These are phyloP conservation scores for Agaricales sp. DNA, from an alignment of 1,284 basidiomycete species.

Conservation along the genomic window DNA sequence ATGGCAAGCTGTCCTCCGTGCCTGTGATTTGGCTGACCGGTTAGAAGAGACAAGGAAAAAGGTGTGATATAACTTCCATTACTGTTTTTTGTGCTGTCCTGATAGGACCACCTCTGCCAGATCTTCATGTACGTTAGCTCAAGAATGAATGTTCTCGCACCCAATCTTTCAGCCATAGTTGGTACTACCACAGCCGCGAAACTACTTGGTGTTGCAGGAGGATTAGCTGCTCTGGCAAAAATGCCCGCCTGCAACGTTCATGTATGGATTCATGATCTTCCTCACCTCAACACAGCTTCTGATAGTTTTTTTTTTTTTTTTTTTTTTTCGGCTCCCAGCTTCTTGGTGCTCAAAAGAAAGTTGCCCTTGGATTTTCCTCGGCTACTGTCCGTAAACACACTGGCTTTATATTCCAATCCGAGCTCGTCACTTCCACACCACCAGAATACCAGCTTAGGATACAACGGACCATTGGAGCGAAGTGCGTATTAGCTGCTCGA, in stretches of 20 bases:
- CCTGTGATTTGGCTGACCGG: slow-evolving; percentile 81
- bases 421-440: slow-evolving; percentile 77
- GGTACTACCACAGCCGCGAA: slow-evolving; percentile 98
- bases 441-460: slow-evolving; percentile 90
- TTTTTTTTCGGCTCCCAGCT: slow-evolving; percentile 38
- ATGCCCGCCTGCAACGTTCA: slow-evolving; percentile 96
- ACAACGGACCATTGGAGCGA: slow-evolving; percentile 89
- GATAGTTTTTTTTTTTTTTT: slow-evolving; percentile 3
- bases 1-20: slow-evolving; percentile 77
- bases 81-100: background rate
- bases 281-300: slow-evolving; percentile 1
- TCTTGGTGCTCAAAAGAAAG: slow-evolving; percentile 88
- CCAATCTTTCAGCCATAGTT: slow-evolving; percentile 96
- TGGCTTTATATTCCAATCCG: slow-evolving; percentile 93
- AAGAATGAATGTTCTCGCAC: slow-evolving; percentile 95
- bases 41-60: slow-evolving; percentile 84
- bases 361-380: slow-evolving; percentile 78
- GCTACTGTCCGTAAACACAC: slow-evolving; percentile 83
- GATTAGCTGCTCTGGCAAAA: slow-evolving; percentile 82
- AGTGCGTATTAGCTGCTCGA: slow-evolving; percentile 82
- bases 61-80: slow-evolving; percentile 33
- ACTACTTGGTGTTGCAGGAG: slow-evolving; percentile 94
- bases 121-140: slow-evolving; percentile 99
- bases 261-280: too few relatives aligned
- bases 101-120: slow-evolving; percentile 23